Evolutionary conservation across 306 rosid genomes (phyloP).

Genomic region (Corylus avellana): DNA sequence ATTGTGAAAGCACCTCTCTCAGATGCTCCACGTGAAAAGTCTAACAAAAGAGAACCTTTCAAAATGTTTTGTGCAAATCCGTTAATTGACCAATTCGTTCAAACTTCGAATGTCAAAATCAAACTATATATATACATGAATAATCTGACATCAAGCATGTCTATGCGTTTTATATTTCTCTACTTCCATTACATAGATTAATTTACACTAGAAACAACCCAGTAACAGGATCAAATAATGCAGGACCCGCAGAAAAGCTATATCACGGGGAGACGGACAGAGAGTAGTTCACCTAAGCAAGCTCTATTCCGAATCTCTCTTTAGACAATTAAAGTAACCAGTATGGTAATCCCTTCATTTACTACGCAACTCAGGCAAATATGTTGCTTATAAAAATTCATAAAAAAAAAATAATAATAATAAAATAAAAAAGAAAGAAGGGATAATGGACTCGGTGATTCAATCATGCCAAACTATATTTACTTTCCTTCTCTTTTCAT

Average conservation of each 20-base stretch:
- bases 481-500: neutral
- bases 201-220: constrained; percentile 16
- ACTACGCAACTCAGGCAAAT: neutral
- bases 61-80: neutral
- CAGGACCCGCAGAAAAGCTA: constrained; percentile 9
- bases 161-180: constrained; percentile 7
- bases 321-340: constrained; percentile 11
- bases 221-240: constrained; percentile 10
- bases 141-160: constrained; percentile 17
- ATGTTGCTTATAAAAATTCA: neutral
- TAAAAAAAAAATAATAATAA: neutral
- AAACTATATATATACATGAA: constrained; percentile 27
- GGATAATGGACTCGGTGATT: constrained; percentile 4
- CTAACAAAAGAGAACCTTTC: neutral
- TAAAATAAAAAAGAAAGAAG: constrained; percentile 2
- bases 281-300: neutral
- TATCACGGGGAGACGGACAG: neutral
- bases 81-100: neutral
- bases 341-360: constrained; percentile 8
- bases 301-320: neutral
- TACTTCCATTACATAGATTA: constrained; percentile 19
- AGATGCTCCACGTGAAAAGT: neutral
- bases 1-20: neutral
- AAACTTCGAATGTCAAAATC: constrained; percentile 5
- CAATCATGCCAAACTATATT: constrained; percentile 16